A percentile compares a stretch with the other conserved stretches of the same genome.
Evolutionary conservation across 108 stramenopile species (phyloP).

Genomic region (Cyclotella kingstonii): DNA sequence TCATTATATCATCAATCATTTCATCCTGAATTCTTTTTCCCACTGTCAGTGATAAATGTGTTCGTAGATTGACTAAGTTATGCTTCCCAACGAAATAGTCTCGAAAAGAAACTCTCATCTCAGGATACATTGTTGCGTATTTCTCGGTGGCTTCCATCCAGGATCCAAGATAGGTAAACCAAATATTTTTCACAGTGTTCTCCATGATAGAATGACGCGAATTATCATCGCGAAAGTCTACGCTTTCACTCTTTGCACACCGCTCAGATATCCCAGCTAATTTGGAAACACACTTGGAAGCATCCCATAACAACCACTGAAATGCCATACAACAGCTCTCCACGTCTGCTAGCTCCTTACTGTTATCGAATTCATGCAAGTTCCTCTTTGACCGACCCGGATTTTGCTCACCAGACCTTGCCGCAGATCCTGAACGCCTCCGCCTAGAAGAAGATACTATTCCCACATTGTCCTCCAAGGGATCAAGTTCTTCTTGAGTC

Average conservation of each 20-base stretch:
- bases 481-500: slow-evolving; percentile 61
- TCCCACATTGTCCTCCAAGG: slow-evolving; percentile 46
- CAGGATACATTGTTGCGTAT: slow-evolving; percentile 57
- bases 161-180: slow-evolving; percentile 55
- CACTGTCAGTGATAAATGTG: slow-evolving; percentile 42
- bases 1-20: slow-evolving; percentile 26
- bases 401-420: not conserved
- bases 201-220: slow-evolving; percentile 7
- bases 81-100: slow-evolving; percentile 48
- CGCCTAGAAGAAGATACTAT: slow-evolving; percentile 38
- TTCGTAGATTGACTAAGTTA: slow-evolving; percentile 14
- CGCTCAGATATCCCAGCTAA: slow-evolving; percentile 17
- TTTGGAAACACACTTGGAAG: slow-evolving; percentile 33
- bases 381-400: slow-evolving; percentile 16
- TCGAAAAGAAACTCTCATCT: slow-evolving; percentile 69
- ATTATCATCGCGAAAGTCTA: not conserved
- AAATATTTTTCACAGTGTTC: slow-evolving; percentile 40
- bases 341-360: slow-evolving; percentile 43
- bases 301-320: slow-evolving; percentile 48
- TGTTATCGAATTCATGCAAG: slow-evolving; percentile 45
- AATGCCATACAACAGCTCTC: slow-evolving; percentile 57
- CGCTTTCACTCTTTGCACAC: not conserved
- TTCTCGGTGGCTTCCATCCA: slow-evolving; percentile 58
- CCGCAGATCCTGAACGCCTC: slow-evolving; percentile 1
- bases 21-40: slow-evolving; percentile 42